A percentile compares a stretch with the other conserved stretches of the same genome.
phyloP scores from a whole-genome alignment of 169 alveolate species.

The Theileria equi region DNA sequence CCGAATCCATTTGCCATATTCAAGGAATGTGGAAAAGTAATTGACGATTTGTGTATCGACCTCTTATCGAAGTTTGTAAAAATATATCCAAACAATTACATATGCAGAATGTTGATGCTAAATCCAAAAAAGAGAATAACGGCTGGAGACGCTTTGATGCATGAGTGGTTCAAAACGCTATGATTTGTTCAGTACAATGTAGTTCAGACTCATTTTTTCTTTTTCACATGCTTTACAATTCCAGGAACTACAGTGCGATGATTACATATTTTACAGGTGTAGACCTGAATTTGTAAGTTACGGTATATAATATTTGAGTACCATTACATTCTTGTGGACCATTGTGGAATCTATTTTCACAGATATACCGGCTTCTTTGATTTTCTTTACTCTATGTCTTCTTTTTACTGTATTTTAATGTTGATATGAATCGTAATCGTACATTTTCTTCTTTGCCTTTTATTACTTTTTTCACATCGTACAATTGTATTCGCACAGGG shows the following conservation, averaged over 20 bases:
- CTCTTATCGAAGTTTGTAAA: conserved; percentile 65
- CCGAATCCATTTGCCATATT: background rate
- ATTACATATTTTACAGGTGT: background rate
- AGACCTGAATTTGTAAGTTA: background rate
- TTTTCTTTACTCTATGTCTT: background rate
- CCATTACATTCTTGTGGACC: background rate
- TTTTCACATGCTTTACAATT: background rate
- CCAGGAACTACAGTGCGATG: background rate
- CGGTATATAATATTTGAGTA: background rate
- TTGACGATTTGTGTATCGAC: conserved; percentile 63
- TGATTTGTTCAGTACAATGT: conserved; percentile 2
- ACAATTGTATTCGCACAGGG: conserved; percentile 33
- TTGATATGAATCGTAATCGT: too few relatives aligned
- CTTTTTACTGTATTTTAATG: too few relatives aligned
- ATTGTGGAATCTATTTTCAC: background rate
- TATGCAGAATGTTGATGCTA: conserved; percentile 69
- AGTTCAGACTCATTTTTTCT: background rate
- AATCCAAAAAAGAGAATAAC: conserved; percentile 81
- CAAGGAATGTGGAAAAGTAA: conserved; percentile 4
- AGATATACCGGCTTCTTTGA: background rate
- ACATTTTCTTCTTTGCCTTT: conserved; percentile 31
- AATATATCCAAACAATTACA: conserved; percentile 48
- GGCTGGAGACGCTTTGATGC: conserved; percentile 77
- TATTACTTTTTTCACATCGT: conserved; percentile 10
- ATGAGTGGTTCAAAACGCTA: conserved; percentile 70